Conservation (phyloP, 495 filamentous ascomycete genomes). For the Penicillium robsamsonii region DNA sequence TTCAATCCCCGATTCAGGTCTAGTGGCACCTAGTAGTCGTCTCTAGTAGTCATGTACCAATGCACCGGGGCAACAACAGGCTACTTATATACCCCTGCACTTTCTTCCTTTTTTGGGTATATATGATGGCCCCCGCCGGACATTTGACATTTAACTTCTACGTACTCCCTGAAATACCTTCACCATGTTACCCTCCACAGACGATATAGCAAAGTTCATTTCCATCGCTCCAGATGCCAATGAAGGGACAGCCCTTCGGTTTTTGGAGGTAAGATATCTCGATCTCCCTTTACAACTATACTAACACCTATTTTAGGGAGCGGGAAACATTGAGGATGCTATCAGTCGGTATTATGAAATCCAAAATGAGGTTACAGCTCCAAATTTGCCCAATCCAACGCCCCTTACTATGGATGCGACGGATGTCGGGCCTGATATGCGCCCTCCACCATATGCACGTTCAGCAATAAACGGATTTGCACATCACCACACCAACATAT, state of each 20-base stretch:
- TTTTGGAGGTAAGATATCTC: background rate
- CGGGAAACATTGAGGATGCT: background rate
- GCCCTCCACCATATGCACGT: background rate
- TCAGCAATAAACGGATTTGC: background rate
- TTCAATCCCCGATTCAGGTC: background rate
- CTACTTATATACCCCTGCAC: too few relatives aligned
- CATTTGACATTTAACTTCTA: too few relatives aligned
- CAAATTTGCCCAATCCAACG: background rate
- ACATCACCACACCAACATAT: background rate
- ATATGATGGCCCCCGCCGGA: too few relatives aligned
- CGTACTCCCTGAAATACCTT: too few relatives aligned
- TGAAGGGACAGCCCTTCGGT: background rate
- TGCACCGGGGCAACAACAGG: too few relatives aligned
- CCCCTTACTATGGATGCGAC: too few relatives aligned
- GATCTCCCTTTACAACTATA: background rate
- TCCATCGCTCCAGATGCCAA: background rate
- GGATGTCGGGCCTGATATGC: background rate
- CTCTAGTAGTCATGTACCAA: too few relatives aligned
- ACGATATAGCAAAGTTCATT: background rate
- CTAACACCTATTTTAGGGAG: background rate
- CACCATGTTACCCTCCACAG: background rate
- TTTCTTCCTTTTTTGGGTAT: too few relatives aligned
- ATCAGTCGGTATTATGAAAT: background rate
- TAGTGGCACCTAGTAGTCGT: background rate
- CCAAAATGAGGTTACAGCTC: background rate